Evolutionary conservation across 495 filamentous ascomycete genomes (phyloP).

Genomic region (Parachaetomium inaequale): DNA sequence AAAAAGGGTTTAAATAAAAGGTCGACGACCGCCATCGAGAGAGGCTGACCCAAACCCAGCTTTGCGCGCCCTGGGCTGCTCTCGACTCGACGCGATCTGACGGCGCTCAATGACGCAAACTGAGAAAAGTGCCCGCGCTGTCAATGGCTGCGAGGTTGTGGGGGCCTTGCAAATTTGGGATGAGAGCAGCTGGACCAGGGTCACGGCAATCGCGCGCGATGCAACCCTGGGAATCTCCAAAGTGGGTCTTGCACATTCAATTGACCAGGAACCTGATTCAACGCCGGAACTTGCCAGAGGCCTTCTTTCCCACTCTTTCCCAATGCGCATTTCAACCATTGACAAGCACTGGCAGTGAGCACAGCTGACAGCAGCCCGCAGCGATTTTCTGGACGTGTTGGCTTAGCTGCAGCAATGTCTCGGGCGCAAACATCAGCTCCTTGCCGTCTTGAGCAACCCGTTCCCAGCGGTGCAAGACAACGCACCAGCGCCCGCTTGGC

Average conservation of each 20-base stretch:
- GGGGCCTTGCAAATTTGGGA: slow-evolving; percentile 9
- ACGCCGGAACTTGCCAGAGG: background rate
- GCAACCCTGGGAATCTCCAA: background rate
- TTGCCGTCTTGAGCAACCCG: background rate
- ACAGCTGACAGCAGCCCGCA: background rate
- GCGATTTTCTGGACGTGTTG: background rate
- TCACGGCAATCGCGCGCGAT: slow-evolving; percentile 9
- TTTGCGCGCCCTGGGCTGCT: background rate
- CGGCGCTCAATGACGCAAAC: slow-evolving; percentile 5
- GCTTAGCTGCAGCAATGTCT: slow-evolving; percentile 4
- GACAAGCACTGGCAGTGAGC: background rate
- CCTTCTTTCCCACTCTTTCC: too few relatives aligned
- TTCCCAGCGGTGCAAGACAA: background rate
- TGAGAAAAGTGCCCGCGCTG: too few relatives aligned
- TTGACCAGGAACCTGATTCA: background rate
- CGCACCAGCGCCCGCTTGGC: background rate
- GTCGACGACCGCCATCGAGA: too few relatives aligned
- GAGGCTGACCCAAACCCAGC: too few relatives aligned
- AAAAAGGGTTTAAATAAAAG: too few relatives aligned
- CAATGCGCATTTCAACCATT: too few relatives aligned
- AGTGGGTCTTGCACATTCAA: background rate
- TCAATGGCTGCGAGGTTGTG: background rate
- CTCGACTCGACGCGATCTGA: too few relatives aligned
- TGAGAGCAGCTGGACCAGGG: slow-evolving; percentile 14
- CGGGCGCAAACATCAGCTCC: background rate